Base-by-base conservation (phyloP, 768 basidiomycete genomes). In the Cyclocybe aegerita region DNA sequence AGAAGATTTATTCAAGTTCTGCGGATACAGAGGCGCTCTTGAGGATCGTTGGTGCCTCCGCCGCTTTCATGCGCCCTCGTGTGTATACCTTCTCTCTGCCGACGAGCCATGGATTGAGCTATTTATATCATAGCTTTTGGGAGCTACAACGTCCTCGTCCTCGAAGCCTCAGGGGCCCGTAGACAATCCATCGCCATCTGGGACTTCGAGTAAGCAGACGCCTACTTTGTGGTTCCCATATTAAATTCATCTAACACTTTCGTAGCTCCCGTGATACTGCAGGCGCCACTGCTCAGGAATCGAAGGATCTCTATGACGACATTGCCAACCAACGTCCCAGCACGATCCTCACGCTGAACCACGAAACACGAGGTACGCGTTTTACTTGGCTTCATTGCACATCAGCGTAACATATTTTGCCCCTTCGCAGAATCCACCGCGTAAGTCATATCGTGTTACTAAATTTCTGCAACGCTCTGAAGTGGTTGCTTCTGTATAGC, bases 31-130 rank as follows among this genome's bases (percentile, higher is more conserved):
- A 68, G 55, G 75, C 74, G 2, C 58, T 76, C 10, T 51, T 62
- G 36, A 64, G 62, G 43, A 73, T 75, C 31, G 57, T 65, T 3
- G 74, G 74, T 11, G 65, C 66, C 16, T 53, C 53, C 9, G 71
- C 73, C 0, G 70, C 72, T 3, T 72, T 73, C 52, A 69, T 69
- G 50, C 66, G 74, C 23, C 72, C 74, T 50, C 74, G 72, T 72
- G 49, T 52, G 70, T 68, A 35, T 36, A 15, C 30, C 10, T 35
- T 7, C 10, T 30, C 30, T 16, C 4, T 17, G 2, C 32, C 29
- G 16, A 15, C 33, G 33, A 7, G 17, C 9, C 2, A 9, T 2
- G 39, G 31, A n/a, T 33, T 29, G 12, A 15, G 23, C 30, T 4
- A 12, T 46, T 9, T 9, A n/a, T n/a, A n/a, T n/a, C n/a, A 11